Evolutionary conservation across 2,329 filamentous ascomycete genomes (phyloP), one percentile per base, ranked within the genome.

Genomic region (Fusarium ramigenum): DNA sequence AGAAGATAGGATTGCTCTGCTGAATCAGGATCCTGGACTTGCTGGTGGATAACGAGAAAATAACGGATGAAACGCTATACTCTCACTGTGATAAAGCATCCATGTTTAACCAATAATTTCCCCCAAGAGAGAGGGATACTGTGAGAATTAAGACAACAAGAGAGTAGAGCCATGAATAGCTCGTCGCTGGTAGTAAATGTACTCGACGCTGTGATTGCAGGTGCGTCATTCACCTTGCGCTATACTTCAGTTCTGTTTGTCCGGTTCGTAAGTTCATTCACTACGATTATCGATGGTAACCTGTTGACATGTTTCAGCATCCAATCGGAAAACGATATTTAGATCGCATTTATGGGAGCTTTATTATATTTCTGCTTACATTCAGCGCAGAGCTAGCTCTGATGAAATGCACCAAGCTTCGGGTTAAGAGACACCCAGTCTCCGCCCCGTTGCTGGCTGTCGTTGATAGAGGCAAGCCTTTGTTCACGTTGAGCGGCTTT

Each of bases 161-260:
- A 8, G 16, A 15, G 34, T 7, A 2, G 2, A 34, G 15, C 15
- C 14, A 60, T 60, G 57, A 7, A 9, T 1, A 21, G 4, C 1
- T 4, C 7, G 1, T 14, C 57, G 1, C 8, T 39, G 0, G 1
- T 25, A 1, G 0, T 39, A 1, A 25, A 0, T 18, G 21, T 39
- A 6, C 34, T 60, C 3, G 44, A 60, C 19, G 57, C 57, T 12
- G 9, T 52, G 12, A 60, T 52, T 0, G 5, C 34, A 4, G 57
- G 21, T 23, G 21, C 43, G 10, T 37, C 57, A 18, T 5, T 60
- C 1, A 50, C 34, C 0, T 32, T 60, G 1, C 57, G 57, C 16
- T 60, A 52, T 14, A 50, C 32, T 2, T 32, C 16, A 15, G 0
- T 53, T 1, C 16, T 60, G 3, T 60, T 60, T 39, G 25, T 50